Conservation (phyloP, 192 early-diverging fungal species). For the Podila verticillata region DNA sequence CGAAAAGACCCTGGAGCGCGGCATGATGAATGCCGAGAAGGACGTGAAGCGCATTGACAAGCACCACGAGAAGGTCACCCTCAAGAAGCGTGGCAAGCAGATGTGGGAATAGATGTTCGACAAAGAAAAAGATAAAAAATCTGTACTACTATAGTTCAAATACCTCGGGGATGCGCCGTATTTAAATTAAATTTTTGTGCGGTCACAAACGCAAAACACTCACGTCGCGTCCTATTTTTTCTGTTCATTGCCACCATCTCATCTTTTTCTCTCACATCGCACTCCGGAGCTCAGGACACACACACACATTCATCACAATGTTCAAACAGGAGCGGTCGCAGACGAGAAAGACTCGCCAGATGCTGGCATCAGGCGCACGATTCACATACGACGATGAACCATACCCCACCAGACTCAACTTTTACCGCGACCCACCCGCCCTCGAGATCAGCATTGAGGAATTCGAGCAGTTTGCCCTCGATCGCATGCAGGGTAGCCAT, state of each 20-base stretch:
- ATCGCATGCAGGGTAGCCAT: slow-evolving; percentile 72
- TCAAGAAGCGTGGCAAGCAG: slow-evolving; percentile 51
- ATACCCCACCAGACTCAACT: slow-evolving; percentile 66
- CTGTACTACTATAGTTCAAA: too few relatives aligned
- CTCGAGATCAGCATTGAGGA: slow-evolving; percentile 74
- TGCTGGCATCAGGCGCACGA: slow-evolving; percentile 15
- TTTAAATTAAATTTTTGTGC: not conserved
- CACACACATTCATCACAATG: slow-evolving; percentile 13
- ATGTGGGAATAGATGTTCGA: slow-evolving; percentile 38
- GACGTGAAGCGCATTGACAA: slow-evolving; percentile 44
- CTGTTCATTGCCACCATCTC: not conserved
- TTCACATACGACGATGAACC: slow-evolving; percentile 24
- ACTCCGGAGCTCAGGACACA: not conserved
- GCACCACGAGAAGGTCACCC: slow-evolving; percentile 30
- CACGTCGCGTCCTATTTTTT: not conserved
- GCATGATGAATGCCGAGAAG: slow-evolving; percentile 49
- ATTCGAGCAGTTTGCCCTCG: slow-evolving; percentile 79
- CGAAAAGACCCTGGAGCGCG: slow-evolving; percentile 49
- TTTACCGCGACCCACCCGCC: slow-evolving; percentile 72
- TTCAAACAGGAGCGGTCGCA: slow-evolving; percentile 15
- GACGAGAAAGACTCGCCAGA: slow-evolving; percentile 20
- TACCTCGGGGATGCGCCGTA: too few relatives aligned
- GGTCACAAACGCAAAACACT: not conserved
- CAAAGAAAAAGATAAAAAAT: too few relatives aligned
- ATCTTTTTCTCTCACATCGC: not conserved